A percentile compares a stretch with the other conserved stretches of the same genome.
These are phyloP conservation scores for Zygotorulaspora danielsina DNA, from an alignment of 805 yeast species.

Conservation along the genomic window DNA sequence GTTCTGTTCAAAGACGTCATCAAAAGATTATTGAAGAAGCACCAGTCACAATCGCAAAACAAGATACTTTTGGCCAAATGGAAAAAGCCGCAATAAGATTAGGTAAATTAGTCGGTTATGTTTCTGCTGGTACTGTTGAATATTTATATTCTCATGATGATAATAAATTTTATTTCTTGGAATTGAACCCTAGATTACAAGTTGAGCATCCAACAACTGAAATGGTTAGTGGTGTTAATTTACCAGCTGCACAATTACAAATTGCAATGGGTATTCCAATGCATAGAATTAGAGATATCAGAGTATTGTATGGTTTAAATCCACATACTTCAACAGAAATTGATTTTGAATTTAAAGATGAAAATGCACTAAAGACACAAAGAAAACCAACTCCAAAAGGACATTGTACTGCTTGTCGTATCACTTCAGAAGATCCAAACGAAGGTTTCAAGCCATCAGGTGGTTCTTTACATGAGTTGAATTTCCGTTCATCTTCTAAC, in stretches of 20 bases:
- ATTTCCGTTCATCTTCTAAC: slow-evolving; percentile 93
- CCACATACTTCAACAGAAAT: slow-evolving; percentile 88
- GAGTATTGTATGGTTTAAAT: slow-evolving; percentile 90
- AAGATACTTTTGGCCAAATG: slow-evolving; percentile 82
- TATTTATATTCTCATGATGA: slow-evolving; percentile 91
- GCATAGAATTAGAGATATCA: slow-evolving; percentile 89
- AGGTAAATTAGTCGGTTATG: slow-evolving; percentile 96
- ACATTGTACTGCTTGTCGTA: slow-evolving; percentile 98
- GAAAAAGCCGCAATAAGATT: slow-evolving; percentile 96
- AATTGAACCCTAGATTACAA: slow-evolving; percentile 96
- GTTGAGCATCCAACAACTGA: slow-evolving; percentile 99
- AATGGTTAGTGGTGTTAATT: slow-evolving; percentile 97
- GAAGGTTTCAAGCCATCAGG: slow-evolving; percentile 99
- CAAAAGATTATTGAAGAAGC: slow-evolving; percentile 99
- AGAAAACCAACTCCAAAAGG: slow-evolving; percentile 95
- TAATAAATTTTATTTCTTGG: slow-evolving; percentile 92
- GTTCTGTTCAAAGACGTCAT: slow-evolving; percentile 99
- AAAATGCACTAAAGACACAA: slow-evolving; percentile 69
- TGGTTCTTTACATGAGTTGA: slow-evolving; percentile 93
- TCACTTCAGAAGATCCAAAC: slow-evolving; percentile 98
- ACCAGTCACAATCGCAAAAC: slow-evolving; percentile 91
- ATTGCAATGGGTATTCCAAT: slow-evolving; percentile 99
- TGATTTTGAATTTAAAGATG: slow-evolving; percentile 81
- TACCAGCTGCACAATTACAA: slow-evolving; percentile 98
- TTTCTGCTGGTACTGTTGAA: slow-evolving; percentile 98